Conservation (phyloP, 192 early-diverging fungal genomes). For the Coemansia sp. region DNA sequence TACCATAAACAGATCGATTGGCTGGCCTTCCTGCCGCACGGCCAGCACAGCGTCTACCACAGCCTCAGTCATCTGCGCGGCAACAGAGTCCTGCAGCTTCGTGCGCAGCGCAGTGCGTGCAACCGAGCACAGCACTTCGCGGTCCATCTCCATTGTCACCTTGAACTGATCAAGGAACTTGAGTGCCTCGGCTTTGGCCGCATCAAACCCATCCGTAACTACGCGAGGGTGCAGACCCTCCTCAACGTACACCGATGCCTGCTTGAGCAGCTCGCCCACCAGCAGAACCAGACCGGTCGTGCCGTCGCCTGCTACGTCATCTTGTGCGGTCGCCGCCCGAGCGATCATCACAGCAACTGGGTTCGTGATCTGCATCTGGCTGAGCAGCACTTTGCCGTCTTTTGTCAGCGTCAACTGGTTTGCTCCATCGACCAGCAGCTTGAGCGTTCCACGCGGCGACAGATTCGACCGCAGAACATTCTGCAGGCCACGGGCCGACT, state of each 20-base stretch:
- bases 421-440: constrained; percentile 97
- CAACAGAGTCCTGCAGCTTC: constrained; percentile 87
- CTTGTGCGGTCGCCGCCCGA: constrained; percentile 97
- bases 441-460: constrained; percentile 97
- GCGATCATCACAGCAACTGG: constrained; percentile 99
- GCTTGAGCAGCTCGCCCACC: constrained; percentile 97
- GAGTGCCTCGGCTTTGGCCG: constrained; percentile 93
- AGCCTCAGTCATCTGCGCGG: constrained; percentile 92
- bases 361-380: constrained; percentile 99
- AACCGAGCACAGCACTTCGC: constrained; percentile 84
- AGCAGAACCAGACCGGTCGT: constrained; percentile 96
- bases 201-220: constrained; percentile 95
- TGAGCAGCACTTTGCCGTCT: constrained; percentile 98
- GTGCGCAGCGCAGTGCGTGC: constrained; percentile 95
- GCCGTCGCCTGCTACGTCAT: constrained; percentile 98
- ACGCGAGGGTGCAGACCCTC: constrained; percentile 97
- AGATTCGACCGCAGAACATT: constrained; percentile 96
- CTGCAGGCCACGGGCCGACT: constrained; percentile 91
- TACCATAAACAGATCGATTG: constrained; percentile 99
- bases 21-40: constrained; percentile 75
- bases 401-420: constrained; percentile 97
- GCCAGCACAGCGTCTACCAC: constrained; percentile 95
- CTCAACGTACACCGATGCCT: constrained; percentile 88
- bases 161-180: constrained; percentile 92
- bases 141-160: constrained; percentile 76